Evolutionary conservation across 768 basidiomycete genomes (phyloP), one percentile per base, ranked within the genome.

Genomic region (Brasilioporus rufonigricans): DNA sequence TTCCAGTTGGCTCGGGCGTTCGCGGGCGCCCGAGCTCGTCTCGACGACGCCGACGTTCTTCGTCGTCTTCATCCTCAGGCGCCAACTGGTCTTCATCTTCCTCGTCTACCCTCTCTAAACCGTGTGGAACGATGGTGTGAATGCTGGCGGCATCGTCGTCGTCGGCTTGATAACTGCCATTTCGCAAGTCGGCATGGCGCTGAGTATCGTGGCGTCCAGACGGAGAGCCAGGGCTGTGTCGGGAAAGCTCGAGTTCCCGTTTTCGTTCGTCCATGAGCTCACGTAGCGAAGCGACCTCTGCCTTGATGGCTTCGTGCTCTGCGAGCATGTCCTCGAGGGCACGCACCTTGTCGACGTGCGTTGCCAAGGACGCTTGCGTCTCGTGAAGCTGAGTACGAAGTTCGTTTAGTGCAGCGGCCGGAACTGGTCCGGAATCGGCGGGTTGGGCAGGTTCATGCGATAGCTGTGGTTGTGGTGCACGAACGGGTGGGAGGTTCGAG

Each of bases 381-480:
- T 93, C 91, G 43, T 80, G 80, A 14, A 98, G 80, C 67, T 97
- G 91, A 11, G 78, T 68, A 61, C 96, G 94, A 7, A 99, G 80
- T 14, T 89, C 85, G 24, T 76, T 74, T 31, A 86, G 75, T 1
- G 60, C 48, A 24, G 58, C 43, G 10, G 60, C 58, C 49, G 72
- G 61, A 63, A 57, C 4, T 47, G 68, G 58, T 59, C 62, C 63
- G 55, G 62, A 50, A 33, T 66, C 66, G 53, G 63, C 51, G 46
- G 65, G 65, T 65, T 61, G 73, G 33, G 41, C 63, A 19, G 53
- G 68, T 59, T 75, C 68, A 16, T 58, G 57, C 0, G 59, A 12
- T 5, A 40, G 49, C 32, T 63, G 64, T 18, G 55, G 40, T 49
- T 66, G 63, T 14, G 73, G 71, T 13, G 77, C 75, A 36, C 84